These are phyloP conservation scores for Piper longum DNA, from an alignment of 164 flowering plant species.

Conservation along the genomic window DNA sequence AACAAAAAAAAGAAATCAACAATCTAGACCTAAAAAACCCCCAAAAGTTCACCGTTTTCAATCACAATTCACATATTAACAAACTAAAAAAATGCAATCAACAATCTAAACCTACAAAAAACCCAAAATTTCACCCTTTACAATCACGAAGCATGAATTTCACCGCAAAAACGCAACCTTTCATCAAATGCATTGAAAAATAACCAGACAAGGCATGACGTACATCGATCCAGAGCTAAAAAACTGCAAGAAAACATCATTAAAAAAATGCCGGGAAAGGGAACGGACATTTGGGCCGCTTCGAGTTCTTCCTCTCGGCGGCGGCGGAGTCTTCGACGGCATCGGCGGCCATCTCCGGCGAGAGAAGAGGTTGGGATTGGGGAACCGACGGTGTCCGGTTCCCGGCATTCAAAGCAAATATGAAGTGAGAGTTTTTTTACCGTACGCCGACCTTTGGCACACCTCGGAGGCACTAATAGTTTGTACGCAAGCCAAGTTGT, in stretches of 20 bases:
- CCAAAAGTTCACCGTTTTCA: too few relatives aligned
- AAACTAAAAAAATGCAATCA: not conserved
- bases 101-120: not conserved
- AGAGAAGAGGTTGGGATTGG: too few relatives aligned
- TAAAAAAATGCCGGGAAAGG: not conserved
- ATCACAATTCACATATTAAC: not conserved
- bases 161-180: too few relatives aligned
- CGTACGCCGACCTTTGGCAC: too few relatives aligned
- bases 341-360: not conserved
- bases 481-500: too few relatives aligned
- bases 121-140: not conserved
- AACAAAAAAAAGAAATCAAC: too few relatives aligned
- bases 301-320: not conserved
- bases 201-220: not conserved
- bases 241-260: not conserved
- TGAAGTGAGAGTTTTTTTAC: too few relatives aligned
- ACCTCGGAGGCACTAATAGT: too few relatives aligned
- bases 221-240: not conserved
- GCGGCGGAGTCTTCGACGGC: not conserved
- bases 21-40: too few relatives aligned
- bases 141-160: not conserved
- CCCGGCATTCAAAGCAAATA: too few relatives aligned
- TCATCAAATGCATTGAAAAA: too few relatives aligned
- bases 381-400: too few relatives aligned
- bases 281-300: not conserved